These are phyloP conservation scores for Erythrobasidium yunnanense DNA, from an alignment of 768 basidiomycete genomes.

Conservation along the genomic window DNA sequence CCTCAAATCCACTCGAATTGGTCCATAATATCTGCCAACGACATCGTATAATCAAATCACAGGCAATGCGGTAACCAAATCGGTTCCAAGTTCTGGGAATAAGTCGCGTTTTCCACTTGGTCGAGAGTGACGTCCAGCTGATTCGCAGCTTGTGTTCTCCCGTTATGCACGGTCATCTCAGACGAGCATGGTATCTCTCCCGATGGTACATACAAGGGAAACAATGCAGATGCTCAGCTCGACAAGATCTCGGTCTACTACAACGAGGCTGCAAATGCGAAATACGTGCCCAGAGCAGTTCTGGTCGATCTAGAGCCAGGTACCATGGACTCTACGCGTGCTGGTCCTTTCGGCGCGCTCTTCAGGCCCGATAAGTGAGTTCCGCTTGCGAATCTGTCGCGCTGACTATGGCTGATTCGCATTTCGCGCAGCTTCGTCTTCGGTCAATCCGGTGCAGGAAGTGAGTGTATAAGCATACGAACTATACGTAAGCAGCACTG, in stretches of 20 bases:
- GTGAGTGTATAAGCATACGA: not conserved
- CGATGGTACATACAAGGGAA: conserved; percentile 30
- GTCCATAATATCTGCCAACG: too few relatives aligned
- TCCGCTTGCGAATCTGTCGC: not conserved
- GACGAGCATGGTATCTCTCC: conserved; percentile 30
- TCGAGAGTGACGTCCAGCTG: too few relatives aligned
- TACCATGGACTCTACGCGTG: conserved; percentile 46
- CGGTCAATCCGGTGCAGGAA: conserved; percentile 57
- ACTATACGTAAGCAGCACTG: conserved; percentile 63
- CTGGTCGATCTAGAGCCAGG: conserved; percentile 96
- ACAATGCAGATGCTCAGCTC: conserved; percentile 29
- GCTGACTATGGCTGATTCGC: too few relatives aligned
- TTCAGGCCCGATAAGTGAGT: conserved; percentile 58
- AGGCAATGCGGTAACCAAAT: conserved; percentile 27
- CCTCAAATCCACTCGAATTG: too few relatives aligned
- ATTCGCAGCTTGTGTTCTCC: too few relatives aligned
- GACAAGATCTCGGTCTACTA: conserved; percentile 31
- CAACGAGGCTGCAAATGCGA: conserved; percentile 28
- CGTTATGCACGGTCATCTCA: conserved; percentile 17
- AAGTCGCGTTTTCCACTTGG: not conserved
- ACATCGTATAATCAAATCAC: not conserved
- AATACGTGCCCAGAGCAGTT: conserved; percentile 92
- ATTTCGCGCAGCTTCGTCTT: conserved; percentile 53
- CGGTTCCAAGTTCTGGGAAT: conserved; percentile 27
- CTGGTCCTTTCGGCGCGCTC: conserved; percentile 32